phyloP scores from a whole-genome alignment of 345 rosid genomes.

The Syzygium aqueum region DNA sequence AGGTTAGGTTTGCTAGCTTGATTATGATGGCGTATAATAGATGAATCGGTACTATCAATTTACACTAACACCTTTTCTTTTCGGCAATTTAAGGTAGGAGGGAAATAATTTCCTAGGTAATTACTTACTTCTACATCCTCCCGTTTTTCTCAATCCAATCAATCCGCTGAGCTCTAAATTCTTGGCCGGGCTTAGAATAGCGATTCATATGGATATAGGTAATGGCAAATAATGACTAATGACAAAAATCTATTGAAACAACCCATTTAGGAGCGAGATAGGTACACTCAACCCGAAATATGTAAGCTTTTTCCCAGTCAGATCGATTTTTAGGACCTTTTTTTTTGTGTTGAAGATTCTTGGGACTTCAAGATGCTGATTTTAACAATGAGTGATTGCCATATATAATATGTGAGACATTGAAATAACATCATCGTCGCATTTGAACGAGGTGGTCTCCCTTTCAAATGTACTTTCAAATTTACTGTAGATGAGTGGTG shows the following conservation, averaged over 20 bases:
- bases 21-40: not conserved
- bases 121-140: not conserved
- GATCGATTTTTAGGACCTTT: no score
- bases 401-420: not conserved
- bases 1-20: no score
- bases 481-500: not conserved
- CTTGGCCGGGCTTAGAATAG: no score
- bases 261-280: not conserved
- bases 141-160: not conserved
- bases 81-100: not conserved
- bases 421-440: not conserved
- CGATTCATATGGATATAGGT: not conserved
- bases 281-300: not conserved
- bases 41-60: not conserved
- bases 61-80: not conserved
- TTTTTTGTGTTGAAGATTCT: no score
- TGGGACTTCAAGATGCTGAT: no score
- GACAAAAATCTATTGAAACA: rapidly evolving
- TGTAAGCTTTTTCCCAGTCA: not conserved
- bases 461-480: not conserved
- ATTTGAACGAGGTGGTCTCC: not conserved
- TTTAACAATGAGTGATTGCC: not conserved
- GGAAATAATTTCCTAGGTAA: not conserved
- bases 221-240: no score
- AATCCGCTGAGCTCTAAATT: not conserved